Conservation (phyloP, 768 basidiomycete genomes). For the Udeniomyces megalosporus region DNA sequence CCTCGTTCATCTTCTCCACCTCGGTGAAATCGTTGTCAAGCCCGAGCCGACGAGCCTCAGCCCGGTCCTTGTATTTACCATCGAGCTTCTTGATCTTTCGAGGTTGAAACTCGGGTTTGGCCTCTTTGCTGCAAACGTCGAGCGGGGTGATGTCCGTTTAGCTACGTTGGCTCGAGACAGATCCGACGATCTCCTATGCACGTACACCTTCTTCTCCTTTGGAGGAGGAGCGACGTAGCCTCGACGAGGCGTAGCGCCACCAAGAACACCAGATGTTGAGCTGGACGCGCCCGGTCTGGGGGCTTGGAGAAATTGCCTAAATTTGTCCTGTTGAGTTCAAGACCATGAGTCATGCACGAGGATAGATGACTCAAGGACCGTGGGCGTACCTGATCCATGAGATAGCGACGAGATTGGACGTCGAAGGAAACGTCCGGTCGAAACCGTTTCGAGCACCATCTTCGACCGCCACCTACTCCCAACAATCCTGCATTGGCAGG, state of each 20-base stretch:
- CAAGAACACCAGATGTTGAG: neutral
- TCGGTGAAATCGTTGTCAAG: constrained; percentile 31
- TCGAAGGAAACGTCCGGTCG: neutral
- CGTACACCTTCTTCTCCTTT: neutral
- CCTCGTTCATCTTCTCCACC: constrained; percentile 66
- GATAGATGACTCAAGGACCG: no score
- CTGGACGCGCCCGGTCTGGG: constrained; percentile 7
- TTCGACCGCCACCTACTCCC: no score
- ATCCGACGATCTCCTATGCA: no score
- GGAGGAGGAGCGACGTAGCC: constrained; percentile 8
- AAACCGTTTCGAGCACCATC: no score
- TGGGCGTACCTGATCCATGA: neutral
- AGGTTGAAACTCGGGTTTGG: constrained; percentile 17
- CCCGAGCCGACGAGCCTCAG: constrained; percentile 26
- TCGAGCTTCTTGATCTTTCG: constrained; percentile 21
- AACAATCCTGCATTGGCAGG: no score
- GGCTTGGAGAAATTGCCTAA: constrained; percentile 16
- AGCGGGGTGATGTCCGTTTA: constrained; percentile 3
- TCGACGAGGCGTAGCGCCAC: constrained; percentile 13
- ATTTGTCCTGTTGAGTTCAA: constrained; percentile 15
- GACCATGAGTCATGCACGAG: no score
- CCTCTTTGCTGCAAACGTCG: neutral
- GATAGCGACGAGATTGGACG: neutral
- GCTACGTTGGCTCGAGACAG: no score
- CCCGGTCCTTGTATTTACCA: constrained; percentile 27